A percentile compares a stretch with the other conserved stretches of the same genome.
These are phyloP conservation scores for Cadophora gregata DNA, from an alignment of 2,329 filamentous ascomycete species.

Conservation along the genomic window DNA sequence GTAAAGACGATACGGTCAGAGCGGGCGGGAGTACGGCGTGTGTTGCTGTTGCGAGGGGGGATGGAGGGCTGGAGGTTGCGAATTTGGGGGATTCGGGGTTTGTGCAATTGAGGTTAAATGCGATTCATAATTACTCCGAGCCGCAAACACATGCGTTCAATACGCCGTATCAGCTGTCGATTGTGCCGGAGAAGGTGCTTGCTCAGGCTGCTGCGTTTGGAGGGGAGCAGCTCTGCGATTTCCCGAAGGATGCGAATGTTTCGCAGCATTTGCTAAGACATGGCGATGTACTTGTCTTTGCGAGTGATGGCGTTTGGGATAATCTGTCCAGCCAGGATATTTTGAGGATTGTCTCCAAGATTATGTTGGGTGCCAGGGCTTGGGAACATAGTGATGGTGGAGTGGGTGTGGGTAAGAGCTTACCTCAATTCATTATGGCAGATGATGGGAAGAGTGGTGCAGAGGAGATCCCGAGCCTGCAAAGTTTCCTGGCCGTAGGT, in stretches of 20 bases:
- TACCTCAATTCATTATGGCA: constrained; percentile 59
- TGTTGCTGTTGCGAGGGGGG: constrained; percentile 75
- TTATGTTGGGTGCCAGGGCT: constrained; percentile 76
- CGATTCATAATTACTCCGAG: constrained; percentile 80
- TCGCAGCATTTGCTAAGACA: constrained; percentile 79
- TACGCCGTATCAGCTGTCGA: constrained; percentile 91
- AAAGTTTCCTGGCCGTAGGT: constrained; percentile 78
- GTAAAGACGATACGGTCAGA: constrained; percentile 71
- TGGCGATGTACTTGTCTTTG: constrained; percentile 92
- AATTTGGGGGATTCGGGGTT: constrained; percentile 97
- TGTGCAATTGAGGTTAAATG: constrained; percentile 83
- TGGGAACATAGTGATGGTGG: constrained; percentile 72
- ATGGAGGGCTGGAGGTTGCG: constrained; percentile 83
- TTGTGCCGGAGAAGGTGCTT: constrained; percentile 81
- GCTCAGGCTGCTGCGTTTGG: constrained; percentile 85
- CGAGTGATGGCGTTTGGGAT: constrained; percentile 95
- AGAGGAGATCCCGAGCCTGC: constrained; percentile 59
- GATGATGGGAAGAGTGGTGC: constrained; percentile 48
- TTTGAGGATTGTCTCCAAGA: constrained; percentile 75
- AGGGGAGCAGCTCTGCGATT: constrained; percentile 79
- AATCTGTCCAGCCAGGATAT: constrained; percentile 93
- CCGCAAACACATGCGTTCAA: constrained; percentile 98
- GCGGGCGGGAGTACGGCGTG: constrained; percentile 94
- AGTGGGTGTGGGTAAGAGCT: constrained; percentile 65
- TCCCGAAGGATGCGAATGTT: constrained; percentile 82